Percentiles rank a stretch among this genome's conserved stretches.
Conservation (phyloP, 164 flowering plant genomes). For the Dillenia turbinata region DNA sequence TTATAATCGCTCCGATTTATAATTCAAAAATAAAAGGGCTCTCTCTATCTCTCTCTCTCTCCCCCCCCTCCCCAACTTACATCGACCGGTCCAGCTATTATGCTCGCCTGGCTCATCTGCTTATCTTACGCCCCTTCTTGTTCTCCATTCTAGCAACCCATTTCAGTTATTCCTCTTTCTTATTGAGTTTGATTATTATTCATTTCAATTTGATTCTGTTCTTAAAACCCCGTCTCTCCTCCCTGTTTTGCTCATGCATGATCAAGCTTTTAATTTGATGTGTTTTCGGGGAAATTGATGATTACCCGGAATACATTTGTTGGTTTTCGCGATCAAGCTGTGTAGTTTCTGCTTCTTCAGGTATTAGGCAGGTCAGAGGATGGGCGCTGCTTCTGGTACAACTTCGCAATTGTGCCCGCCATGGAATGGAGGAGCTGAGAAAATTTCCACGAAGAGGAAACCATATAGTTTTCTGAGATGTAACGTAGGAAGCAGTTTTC, state of each 20-base stretch:
- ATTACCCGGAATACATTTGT: neutral
- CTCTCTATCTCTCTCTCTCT: neutral
- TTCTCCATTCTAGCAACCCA: neutral
- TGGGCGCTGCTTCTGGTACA: conserved; percentile 37
- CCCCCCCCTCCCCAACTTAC: neutral
- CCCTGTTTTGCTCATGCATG: neutral
- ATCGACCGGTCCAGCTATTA: neutral
- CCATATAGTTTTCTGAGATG: conserved; percentile 23
- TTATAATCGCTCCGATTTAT: neutral
- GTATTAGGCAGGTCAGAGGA: conserved; percentile 5
- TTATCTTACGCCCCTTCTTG: neutral
- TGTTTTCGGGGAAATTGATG: neutral
- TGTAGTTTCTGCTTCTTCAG: neutral
- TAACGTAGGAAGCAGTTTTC: conserved; percentile 13
- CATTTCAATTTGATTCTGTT: neutral
- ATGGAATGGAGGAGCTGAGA: conserved; percentile 23
- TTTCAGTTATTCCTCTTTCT: neutral
- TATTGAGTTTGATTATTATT: neutral
- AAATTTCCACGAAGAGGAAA: conserved; percentile 12
- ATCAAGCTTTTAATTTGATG: neutral
- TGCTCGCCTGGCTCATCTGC: neutral
- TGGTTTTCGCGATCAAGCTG: neutral
- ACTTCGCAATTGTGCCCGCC: conserved; percentile 23
- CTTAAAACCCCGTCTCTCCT: neutral
- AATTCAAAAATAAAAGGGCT: too few relatives aligned